Base-by-base conservation (phyloP, 495 filamentous ascomycete species). In the Penicillium coffeae region DNA sequence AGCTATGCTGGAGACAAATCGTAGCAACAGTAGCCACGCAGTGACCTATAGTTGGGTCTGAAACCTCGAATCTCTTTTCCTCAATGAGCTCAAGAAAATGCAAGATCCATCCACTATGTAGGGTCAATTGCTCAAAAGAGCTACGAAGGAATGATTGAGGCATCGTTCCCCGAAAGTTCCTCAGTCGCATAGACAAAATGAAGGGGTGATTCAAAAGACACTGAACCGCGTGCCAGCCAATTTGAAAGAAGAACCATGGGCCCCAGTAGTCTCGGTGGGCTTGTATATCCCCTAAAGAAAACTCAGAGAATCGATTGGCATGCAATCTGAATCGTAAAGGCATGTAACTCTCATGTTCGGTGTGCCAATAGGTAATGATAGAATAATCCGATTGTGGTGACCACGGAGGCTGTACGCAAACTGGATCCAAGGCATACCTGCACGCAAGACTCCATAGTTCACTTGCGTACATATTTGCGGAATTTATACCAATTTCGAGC, bases 181-280 rank as follows among this genome's bases (percentile, higher is more conserved):
- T 54, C 13, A 75, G 55, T 13, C 72, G 59, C 43, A 73, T 58
- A 8, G 69, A 72, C 7, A 75, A 49, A 8, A 75, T 56, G 33
- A 75, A 66, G 1, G 72, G 70, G 43, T 75, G 72, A 37, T 73
- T 73, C 10, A 73, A 49, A 1, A 75, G 39, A 45, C 66, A 71
- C 3, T 69, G 63, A 14, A 72, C 68, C 2, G 72, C 64, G 52
- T 71, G 69, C 55, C 65, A 75, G 1, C 64, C 50, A 3, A 73
- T 55, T 45, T 75, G 72, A 18, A 70, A 59, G 35, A 71, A 72
- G 8, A 75, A 46, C 69, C 69, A 75, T 9, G 72, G 70, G 0
- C 63, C 64, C 44, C 44, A 47, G n/a, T 47, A 47, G 8, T 38
- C 34, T 10, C 44, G 44, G 16, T 61, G 58, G 10, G 60, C 47